Percentiles rank a stretch among this genome's conserved stretches.
Evolutionary conservation across 805 yeast genomes (phyloP).

Genomic region (Saccharomycopsis fermentans): DNA sequence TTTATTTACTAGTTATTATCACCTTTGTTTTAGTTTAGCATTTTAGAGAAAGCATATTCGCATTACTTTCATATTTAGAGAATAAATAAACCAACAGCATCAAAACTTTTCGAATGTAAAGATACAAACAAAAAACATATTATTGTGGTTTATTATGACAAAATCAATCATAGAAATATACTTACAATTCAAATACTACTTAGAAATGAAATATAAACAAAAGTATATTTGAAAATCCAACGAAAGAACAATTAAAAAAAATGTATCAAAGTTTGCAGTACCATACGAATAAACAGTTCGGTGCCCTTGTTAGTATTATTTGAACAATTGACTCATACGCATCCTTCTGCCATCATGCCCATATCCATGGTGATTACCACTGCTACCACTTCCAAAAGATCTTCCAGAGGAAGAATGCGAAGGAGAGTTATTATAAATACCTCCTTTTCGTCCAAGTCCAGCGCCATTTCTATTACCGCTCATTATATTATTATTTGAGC

Average conservation of each 20-base stretch:
- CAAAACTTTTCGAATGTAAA: background rate
- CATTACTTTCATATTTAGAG: background rate
- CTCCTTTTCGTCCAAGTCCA: background rate
- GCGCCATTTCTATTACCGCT: background rate
- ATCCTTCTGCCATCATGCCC: background rate
- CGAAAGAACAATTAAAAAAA: background rate
- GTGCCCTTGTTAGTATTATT: background rate
- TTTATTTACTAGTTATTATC: background rate
- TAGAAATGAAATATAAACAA: background rate
- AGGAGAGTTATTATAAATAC: background rate
- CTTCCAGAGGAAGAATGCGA: background rate
- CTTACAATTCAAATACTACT: too few relatives aligned
- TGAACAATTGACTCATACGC: background rate
- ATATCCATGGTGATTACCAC: background rate
- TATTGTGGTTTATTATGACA: too few relatives aligned
- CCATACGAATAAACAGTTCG: background rate
- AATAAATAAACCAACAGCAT: background rate
- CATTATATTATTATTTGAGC: background rate
- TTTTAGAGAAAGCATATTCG: background rate
- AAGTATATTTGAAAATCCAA: background rate
- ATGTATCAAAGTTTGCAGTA: background rate
- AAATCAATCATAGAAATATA: background rate
- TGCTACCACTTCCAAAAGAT: slow-evolving; percentile 2
- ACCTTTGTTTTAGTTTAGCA: background rate
- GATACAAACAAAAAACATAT: too few relatives aligned